Base-by-base conservation (phyloP, 108 stramenopile species). In the Skeletonema grethae region DNA sequence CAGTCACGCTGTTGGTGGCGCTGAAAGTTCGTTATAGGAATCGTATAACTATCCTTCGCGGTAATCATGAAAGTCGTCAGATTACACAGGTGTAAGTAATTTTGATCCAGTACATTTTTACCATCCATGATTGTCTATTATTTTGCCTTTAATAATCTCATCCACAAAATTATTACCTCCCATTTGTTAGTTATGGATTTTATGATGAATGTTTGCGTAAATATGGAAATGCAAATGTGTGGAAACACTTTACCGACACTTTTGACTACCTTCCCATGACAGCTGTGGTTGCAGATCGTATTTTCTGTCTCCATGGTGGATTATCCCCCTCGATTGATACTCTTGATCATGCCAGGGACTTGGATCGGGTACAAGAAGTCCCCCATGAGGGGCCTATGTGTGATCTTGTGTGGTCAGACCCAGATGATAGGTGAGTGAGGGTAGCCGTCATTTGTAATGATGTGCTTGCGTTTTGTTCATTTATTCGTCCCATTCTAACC, bases 371-470 rank as follows among this genome's bases (percentile, higher is more conserved):
- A 24, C 87, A 99, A 77, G 99, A 99, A 85, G 97, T 99, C 12
- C 99, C 99, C 11, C 99, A 99, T 72, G 99, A 99, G 69, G 99
- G 99, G 16, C 96, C 98, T 53, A 97, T 99, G 93, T 99, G 97
- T 75, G 99, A 99, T 87, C 85, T 99, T 61, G 91, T 99, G 7
- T 99, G 99, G 99, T 90, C 84, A 55, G 99, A 99, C 77, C 99
- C 99, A 4, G 99, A 99, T 75, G 99, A 99, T 64, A 87, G 98
- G 65, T 85, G 62, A 61, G 84, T 29, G 36, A 29, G 25, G 8
- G 22, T 32, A n/a, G 39, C 8, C 41, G 29, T 31, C 13, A 43
- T 15, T 10, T 64, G 28, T 56, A 4, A 2, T 22, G 25, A 39
- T 22, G 29, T 22, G 30, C 1, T 62, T n/a, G 34, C 16, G n/a